Conservation (phyloP, 176 grass and related monocot species). For the Oryza glaberrima region DNA sequence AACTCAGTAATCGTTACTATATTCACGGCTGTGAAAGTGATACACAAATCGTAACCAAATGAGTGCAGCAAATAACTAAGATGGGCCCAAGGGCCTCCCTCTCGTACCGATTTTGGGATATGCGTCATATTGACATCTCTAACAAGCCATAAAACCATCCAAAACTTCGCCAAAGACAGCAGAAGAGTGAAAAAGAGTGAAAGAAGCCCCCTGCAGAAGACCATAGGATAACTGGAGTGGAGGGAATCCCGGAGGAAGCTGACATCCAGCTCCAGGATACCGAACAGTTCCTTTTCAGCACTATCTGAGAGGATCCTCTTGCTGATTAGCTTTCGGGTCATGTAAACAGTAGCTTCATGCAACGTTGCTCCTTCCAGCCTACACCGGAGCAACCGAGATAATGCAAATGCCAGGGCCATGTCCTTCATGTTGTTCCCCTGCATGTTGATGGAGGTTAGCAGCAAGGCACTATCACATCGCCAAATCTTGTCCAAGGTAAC, state of each 20-base stretch:
- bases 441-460: background rate
- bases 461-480: background rate
- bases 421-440: background rate
- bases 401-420: background rate
- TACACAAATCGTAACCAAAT: no score
- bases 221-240: constrained; percentile 28
- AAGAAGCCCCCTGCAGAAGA: background rate
- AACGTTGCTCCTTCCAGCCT: background rate
- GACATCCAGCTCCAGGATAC: background rate
- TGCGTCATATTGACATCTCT: background rate
- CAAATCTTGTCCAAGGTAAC: constrained; percentile 16
- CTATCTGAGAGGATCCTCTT: background rate
- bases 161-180: background rate
- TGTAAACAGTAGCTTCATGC: rapidly evolving
- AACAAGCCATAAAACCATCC: background rate
- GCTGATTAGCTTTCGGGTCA: constrained; percentile 21
- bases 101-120: no score
- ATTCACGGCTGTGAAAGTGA: no score
- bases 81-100: no score
- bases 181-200: background rate
- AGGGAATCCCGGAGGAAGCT: constrained; percentile 21
- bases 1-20: no score
- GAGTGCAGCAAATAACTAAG: no score
- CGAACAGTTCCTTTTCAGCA: background rate
- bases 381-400: constrained; percentile 6